phyloP scores from a whole-genome alignment of 1,284 basidiomycete species.

The Cryptococcus jaspeensis region DNA sequence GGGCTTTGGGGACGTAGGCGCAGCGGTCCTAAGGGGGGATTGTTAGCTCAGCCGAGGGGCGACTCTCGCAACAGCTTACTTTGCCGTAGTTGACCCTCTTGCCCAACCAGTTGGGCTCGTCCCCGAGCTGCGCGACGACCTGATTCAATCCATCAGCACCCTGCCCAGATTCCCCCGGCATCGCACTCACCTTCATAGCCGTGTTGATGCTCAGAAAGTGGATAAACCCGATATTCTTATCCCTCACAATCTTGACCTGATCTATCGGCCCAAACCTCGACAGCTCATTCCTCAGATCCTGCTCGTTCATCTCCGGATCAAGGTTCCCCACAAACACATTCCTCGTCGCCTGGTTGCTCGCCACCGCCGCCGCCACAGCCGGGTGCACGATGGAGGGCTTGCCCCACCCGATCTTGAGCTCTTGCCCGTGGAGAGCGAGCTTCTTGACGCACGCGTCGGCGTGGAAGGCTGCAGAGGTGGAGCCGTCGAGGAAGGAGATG shows the following conservation, averaged over 20 bases:
- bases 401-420: slow-evolving; percentile 92
- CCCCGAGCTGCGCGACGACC: slow-evolving; percentile 85
- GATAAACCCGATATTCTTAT: slow-evolving; percentile 96
- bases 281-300: slow-evolving; percentile 77
- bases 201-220: slow-evolving; percentile 91
- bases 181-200: slow-evolving; percentile 75
- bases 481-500: slow-evolving; percentile 90
- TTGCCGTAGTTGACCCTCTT: slow-evolving; percentile 94
- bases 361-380: slow-evolving; percentile 79
- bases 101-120: slow-evolving; percentile 85
- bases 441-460: slow-evolving; percentile 93
- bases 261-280: slow-evolving; percentile 91
- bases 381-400: slow-evolving; percentile 72
- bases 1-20: slow-evolving; percentile 66
- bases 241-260: slow-evolving; percentile 94
- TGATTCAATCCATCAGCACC: slow-evolving; percentile 39
- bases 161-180: background rate
- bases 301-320: slow-evolving; percentile 83
- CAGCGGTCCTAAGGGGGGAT: slow-evolving; percentile 63
- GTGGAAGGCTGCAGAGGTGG: slow-evolving; percentile 88
- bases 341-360: slow-evolving; percentile 82
- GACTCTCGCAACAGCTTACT: no score
- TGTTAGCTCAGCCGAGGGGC: background rate
- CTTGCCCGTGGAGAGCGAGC: slow-evolving; percentile 81
- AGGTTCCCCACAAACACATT: slow-evolving; percentile 93